phyloP scores from a whole-genome alignment of 257 asterid species.

The Vinca minor region DNA sequence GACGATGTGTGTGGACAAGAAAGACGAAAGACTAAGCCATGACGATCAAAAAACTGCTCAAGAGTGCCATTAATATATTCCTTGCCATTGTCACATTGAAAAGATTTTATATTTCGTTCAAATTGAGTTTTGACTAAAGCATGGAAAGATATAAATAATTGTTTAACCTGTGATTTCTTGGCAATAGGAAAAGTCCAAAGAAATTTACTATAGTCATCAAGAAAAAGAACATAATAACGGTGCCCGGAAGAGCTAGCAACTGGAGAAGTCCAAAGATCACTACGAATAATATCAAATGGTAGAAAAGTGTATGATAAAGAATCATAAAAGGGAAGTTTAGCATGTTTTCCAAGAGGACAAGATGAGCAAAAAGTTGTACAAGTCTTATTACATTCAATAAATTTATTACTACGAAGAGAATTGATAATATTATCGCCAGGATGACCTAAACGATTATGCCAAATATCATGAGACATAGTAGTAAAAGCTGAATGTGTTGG shows the following conservation, averaged over 20 bases:
- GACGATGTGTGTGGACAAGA: conserved; percentile 8
- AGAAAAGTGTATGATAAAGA: neutral
- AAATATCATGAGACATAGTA: neutral
- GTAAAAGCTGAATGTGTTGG: neutral
- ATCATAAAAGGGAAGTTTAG: neutral
- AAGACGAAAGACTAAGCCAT: neutral
- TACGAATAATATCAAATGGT: conserved; percentile 1
- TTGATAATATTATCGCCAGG: neutral
- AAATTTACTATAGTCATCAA: neutral
- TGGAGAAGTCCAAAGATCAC: too few species aligned
- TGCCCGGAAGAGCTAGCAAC: neutral
- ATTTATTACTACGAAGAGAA: neutral
- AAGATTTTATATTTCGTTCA: neutral
- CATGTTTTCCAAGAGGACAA: neutral
- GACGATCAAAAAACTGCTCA: neutral
- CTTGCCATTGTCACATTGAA: neutral
- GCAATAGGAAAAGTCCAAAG: conserved; percentile 1
- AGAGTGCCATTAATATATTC: neutral
- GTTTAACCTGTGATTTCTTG: neutral
- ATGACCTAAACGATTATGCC: neutral
- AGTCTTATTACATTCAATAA: conserved; percentile 2
- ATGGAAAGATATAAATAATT: neutral
- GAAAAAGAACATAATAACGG: neutral
- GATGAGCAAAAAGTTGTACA: neutral
- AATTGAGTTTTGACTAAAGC: neutral